Evolutionary conservation across 306 rosid genomes (phyloP), one percentile per base, ranked within the genome.

Genomic region (Chamaecrista fasciculata): DNA sequence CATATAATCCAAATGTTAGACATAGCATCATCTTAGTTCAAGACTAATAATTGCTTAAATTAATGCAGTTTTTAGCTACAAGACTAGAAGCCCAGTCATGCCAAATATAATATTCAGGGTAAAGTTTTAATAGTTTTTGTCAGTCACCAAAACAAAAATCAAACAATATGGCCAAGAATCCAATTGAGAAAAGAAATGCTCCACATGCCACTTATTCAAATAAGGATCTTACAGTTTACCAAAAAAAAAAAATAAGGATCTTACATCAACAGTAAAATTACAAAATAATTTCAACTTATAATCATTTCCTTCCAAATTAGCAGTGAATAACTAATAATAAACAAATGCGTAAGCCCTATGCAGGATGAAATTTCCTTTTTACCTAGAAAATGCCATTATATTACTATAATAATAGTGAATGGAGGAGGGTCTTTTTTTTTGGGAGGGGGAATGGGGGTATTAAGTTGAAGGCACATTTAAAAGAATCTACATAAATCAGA

Each of bases 1-100:
- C 65, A 76, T 51, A 75, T 28, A 37, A 62, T 74, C 62, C 47
- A 36, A 69, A 55, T 56, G 62, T 89, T 68, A 82, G 87, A 76
- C 62, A 52, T 51, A n/a, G 33, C 47, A 72, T 59, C 73, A 24
- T 65, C 62, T 37, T 72, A 42, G 68, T 66, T 68, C 14, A 31
- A 49, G 33, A 67, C 18, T 29, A 49, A 31, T 25, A 66, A 39
- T 60, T 42, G 53, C 37, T 47, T 42, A 23, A 47, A 61, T 52
- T 42, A 20, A 52, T 56, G 11, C 61, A 39, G 28, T 47, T 78
- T 33, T 18, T 1, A 20, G 56, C 46, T 20, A 55, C 33, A 21
- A 62, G 48, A 20, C 24, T 62, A 26, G 57, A 69, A 66, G 28
- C 53, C 37, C 73, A 65, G 72, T 55, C 46, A 65, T 37, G 37